Percentiles rank a stretch among this genome's conserved stretches.
Conservation (phyloP, 1,284 basidiomycete species). For the Lentinus polychrous region DNA sequence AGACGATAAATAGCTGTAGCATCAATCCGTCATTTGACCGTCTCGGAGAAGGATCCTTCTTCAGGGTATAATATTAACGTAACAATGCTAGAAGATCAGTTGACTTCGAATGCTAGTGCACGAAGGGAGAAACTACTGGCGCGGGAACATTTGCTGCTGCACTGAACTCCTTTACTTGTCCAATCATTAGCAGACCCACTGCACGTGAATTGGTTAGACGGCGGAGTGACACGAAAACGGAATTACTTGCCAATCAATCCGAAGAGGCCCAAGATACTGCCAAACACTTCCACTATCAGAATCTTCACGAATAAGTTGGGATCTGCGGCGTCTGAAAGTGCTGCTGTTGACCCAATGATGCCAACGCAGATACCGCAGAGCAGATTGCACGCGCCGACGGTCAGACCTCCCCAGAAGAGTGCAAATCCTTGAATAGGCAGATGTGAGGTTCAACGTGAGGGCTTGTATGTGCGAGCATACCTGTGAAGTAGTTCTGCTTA, state of each 20-base stretch:
- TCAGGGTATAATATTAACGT: not conserved
- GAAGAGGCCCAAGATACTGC: conserved; percentile 86
- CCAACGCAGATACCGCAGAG: conserved; percentile 90
- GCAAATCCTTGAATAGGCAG: conserved; percentile 57
- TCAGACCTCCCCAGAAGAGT: conserved; percentile 92
- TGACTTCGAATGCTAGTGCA: conserved; percentile 16
- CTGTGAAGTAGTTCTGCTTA: conserved; percentile 84
- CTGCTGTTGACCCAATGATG: conserved; percentile 87
- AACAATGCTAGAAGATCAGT: not conserved
- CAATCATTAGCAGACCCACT: conserved; percentile 67
- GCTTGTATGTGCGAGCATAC: conserved; percentile 30
- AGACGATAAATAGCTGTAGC: not conserved
- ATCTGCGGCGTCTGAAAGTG: conserved; percentile 88
- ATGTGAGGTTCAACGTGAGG: not conserved
- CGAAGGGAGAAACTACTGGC: conserved; percentile 23
- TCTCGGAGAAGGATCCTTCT: too few relatives aligned
- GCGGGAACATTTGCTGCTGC: conserved; percentile 25
- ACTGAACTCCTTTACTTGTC: conserved; percentile 48
- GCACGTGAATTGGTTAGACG: conserved; percentile 3
- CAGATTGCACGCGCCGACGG: conserved; percentile 88
- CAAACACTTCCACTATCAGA: conserved; percentile 91
- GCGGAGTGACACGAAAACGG: not conserved
- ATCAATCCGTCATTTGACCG: not conserved
- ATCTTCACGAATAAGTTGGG: conserved; percentile 92
- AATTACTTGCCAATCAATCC: conserved; percentile 81